Evolutionary conservation across 1,139 yeast genomes (phyloP), one percentile per base, ranked within the genome.

Genomic region (Hansenula lynferdii): DNA sequence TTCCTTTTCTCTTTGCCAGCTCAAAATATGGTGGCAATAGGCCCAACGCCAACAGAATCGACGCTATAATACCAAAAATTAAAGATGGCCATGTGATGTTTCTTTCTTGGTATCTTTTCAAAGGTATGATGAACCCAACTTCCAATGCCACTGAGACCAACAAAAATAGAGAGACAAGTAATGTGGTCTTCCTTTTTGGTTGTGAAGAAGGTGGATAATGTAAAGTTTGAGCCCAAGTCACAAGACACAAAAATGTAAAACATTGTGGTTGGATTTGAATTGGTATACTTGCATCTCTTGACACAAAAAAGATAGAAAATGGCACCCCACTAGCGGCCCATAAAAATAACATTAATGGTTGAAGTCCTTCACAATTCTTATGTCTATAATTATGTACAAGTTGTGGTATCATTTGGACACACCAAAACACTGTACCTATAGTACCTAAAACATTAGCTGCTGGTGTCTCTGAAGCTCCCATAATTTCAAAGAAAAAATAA

Each of bases 11-110:
- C 56, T 85, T 85, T 27, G 77, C 76, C 27, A 90, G 65, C 57
- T 90, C 97, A 52, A 80, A 80, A 59, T 89, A 90, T 6, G 97
- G 97, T 0, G 97, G 97, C 2, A 90, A 53, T 33, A 90, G 67
- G 0, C 97, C 97, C 3, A 75, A 53, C 0, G 86, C 95, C 21
- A 90, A 65, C 20, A 85, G 58, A 0, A 89, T 68, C 1, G 95
- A 77, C 0, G 97, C 96, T 29, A 85, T 47, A 14, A 85, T 72
- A 15, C 97, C 97, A 44, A 86, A 72, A 33, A 89, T 69, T 27
- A 86, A 60, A 54, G 80, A 72, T 8, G 97, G 96, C 87, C 92
- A 85, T 29, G 60, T 59, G 4, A 62, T 69, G 1, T 67, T 85
- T 46, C 58, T 44, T 21, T 56, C 52, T 52, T 80, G 70, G 1